phyloP scores from a whole-genome alignment of 2,329 filamentous ascomycete species.

The Curvularia lunata region DNA sequence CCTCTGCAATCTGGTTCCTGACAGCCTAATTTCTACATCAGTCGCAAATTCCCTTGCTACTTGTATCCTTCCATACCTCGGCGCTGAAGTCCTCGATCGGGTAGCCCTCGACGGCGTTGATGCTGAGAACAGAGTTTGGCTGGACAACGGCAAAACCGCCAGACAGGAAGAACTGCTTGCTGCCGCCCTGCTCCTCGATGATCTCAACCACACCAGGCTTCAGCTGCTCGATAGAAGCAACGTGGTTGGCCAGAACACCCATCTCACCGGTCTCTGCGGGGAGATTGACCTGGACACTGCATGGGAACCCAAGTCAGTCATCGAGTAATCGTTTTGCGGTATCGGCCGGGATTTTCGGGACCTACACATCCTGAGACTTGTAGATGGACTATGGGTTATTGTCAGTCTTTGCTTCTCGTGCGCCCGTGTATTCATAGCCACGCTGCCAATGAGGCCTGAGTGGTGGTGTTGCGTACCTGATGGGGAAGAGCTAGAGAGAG shows the following conservation, averaged over 20 bases:
- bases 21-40: slow-evolving; percentile 64
- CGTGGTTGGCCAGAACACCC: slow-evolving; percentile 99
- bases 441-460: slow-evolving; percentile 11
- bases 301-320: slow-evolving; percentile 39
- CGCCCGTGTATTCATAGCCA: neutral
- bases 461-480: slow-evolving; percentile 73
- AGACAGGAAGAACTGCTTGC: slow-evolving; percentile 98
- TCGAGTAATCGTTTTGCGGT: slow-evolving; percentile 27
- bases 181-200: slow-evolving; percentile 85
- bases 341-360: slow-evolving; percentile 44
- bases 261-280: slow-evolving; percentile 98
- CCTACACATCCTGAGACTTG: slow-evolving; percentile 74
- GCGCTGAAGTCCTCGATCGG: slow-evolving; percentile 94
- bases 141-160: slow-evolving; percentile 97
- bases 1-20: slow-evolving; percentile 87
- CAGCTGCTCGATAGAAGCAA: slow-evolving; percentile 97
- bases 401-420: slow-evolving; percentile 31
- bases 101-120: slow-evolving; percentile 97
- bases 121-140: slow-evolving; percentile 92
- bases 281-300: slow-evolving; percentile 96
- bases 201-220: slow-evolving; percentile 96
- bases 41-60: slow-evolving; percentile 5
- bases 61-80: slow-evolving; percentile 60
- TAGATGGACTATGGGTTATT: slow-evolving; percentile 64
- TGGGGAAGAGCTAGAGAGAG: slow-evolving; percentile 97